Evolutionary conservation across 345 rosid species (phyloP).

Genomic region (Eucalyptus decipiens): DNA sequence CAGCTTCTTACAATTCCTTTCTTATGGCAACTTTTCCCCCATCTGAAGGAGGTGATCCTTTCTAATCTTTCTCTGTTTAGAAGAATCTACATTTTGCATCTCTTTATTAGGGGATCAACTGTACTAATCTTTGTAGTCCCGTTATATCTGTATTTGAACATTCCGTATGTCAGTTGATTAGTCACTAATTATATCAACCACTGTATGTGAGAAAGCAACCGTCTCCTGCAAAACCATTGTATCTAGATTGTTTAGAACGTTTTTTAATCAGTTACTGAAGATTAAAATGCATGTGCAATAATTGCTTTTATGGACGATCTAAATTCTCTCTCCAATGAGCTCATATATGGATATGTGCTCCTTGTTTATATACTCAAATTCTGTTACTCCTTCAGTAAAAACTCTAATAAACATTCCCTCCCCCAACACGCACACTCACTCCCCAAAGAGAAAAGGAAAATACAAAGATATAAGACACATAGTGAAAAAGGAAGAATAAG

Average conservation of each 20-base stretch:
- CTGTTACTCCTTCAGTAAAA: background rate
- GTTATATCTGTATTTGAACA: background rate
- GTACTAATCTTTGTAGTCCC: background rate
- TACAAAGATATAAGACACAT: background rate
- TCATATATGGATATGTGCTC: background rate
- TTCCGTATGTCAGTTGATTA: background rate
- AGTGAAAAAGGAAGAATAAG: background rate
- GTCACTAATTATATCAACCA: background rate
- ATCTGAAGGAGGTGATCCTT: constrained; percentile 55
- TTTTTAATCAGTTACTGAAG: background rate
- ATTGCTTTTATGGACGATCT: background rate
- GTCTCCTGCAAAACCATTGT: background rate
- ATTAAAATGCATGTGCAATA: background rate
- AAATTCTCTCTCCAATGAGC: background rate
- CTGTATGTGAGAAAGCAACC: background rate
- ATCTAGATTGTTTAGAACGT: background rate
- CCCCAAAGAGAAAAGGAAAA: background rate
- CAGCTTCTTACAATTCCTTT: constrained; percentile 88
- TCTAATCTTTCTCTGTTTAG: background rate
- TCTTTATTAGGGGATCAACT: background rate
- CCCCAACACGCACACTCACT: background rate
- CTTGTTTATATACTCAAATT: background rate
- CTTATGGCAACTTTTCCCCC: constrained; percentile 74
- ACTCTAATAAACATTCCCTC: background rate
- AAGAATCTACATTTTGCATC: background rate